Percentiles rank a stretch among this genome's conserved stretches.
Conservation (phyloP, 805 yeast genomes). For the Isabelozyma gotoi region DNA sequence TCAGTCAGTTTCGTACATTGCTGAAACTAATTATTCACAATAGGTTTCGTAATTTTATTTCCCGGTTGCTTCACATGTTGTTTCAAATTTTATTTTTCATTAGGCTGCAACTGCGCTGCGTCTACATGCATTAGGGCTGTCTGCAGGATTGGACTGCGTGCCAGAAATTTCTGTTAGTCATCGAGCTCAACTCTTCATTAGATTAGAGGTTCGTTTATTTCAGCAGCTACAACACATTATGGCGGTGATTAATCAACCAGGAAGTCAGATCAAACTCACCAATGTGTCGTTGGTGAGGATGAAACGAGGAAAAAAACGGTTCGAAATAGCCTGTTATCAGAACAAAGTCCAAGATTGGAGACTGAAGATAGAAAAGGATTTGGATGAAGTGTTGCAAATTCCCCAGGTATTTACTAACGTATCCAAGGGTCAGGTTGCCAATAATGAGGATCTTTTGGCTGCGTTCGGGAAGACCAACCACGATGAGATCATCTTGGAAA, state of each 20-base stretch:
- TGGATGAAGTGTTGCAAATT: slow-evolving; percentile 94
- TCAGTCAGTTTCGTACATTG: too few species aligned
- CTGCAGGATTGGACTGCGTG: too few species aligned
- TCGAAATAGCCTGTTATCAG: slow-evolving; percentile 94
- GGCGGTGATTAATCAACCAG: slow-evolving; percentile 77
- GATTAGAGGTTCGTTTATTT: too few species aligned
- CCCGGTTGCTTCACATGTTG: too few species aligned
- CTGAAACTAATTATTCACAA: too few species aligned
- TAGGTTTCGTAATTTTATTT: too few species aligned
- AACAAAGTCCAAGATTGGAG: slow-evolving; percentile 97
- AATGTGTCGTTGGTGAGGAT: slow-evolving; percentile 91
- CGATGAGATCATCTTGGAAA: slow-evolving; percentile 75
- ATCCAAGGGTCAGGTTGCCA: slow-evolving; percentile 91
- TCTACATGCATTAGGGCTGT: too few species aligned
- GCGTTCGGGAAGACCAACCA: slow-evolving; percentile 76
- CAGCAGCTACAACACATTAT: too few species aligned
- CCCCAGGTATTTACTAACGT: slow-evolving; percentile 94
- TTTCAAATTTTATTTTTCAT: too few species aligned
- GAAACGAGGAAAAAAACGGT: slow-evolving; percentile 87
- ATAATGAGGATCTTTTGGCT: slow-evolving; percentile 73
- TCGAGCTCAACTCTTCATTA: too few species aligned
- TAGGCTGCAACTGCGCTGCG: not conserved
- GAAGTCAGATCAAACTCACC: slow-evolving; percentile 83
- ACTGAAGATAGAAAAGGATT: slow-evolving; percentile 80
- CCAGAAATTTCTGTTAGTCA: too few species aligned